phyloP scores from a whole-genome alignment of 2,329 filamentous ascomycete species.

The Aureobasidium sp. region DNA sequence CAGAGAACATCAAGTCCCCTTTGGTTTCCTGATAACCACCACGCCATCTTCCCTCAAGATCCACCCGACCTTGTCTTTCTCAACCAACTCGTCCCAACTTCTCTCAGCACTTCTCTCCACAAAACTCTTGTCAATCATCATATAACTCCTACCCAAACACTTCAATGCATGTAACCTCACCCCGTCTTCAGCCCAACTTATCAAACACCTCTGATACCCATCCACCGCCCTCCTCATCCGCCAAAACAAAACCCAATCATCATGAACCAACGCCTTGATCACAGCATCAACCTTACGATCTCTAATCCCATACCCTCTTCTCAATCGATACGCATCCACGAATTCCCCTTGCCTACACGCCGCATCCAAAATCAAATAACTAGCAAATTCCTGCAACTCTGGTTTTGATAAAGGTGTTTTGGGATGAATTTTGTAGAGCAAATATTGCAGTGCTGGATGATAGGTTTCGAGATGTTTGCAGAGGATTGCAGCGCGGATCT shows the following conservation, averaged over 20 bases:
- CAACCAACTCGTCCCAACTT: constrained; percentile 76
- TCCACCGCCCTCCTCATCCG: constrained; percentile 76
- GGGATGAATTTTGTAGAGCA: constrained; percentile 77
- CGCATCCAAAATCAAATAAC: constrained; percentile 87
- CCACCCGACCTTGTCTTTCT: constrained; percentile 85
- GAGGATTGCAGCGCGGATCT: constrained; percentile 84
- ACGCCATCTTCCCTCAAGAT: constrained; percentile 67
- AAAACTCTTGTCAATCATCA: constrained; percentile 73
- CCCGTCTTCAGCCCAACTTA: constrained; percentile 83
- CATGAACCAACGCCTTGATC: constrained; percentile 76
- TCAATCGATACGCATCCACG: constrained; percentile 74
- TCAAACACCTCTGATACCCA: constrained; percentile 79
- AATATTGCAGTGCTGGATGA: constrained; percentile 83
- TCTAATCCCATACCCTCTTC: constrained; percentile 58
- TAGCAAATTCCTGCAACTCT: constrained; percentile 82
- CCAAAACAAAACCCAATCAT: constrained; percentile 87
- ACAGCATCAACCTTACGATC: constrained; percentile 76
- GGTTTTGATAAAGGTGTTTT: constrained; percentile 70
- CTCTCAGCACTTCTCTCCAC: constrained; percentile 74
- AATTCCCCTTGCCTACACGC: constrained; percentile 86
- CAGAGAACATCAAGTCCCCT: constrained; percentile 1
- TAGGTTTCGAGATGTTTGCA: constrained; percentile 89
- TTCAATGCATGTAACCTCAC: constrained; percentile 83
- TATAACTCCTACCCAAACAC: constrained; percentile 85
- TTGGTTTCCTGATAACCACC: constrained; percentile 18